Base-by-base conservation (phyloP, 2,329 filamentous ascomycete species). In the Mycosphaerelloides madeirae region DNA sequence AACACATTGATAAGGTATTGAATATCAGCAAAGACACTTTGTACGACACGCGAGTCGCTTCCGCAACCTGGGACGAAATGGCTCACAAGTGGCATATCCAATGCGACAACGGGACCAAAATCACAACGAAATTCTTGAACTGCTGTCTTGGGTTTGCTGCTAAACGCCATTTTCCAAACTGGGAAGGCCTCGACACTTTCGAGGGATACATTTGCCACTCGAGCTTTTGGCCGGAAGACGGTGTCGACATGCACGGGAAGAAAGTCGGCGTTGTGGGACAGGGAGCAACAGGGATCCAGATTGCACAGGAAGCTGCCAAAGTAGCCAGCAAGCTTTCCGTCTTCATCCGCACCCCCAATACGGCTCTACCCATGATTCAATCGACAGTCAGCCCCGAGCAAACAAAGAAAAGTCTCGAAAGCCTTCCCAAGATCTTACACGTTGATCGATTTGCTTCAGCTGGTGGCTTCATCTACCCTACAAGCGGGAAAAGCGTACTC, bases 281-380 rank as follows among this genome's bases (percentile, higher is more conserved):
- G 7, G 68, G 68, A 8, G 64, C 66, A 3, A 67, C 65, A 0
- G 68, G 65, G 6, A 62, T 71, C 6, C 68, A 70, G 34, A 52
- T 57, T 13, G 54, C 53, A 3, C 59, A 60, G 29, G 57, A 59
- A 25, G 52, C 52, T 14, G 53, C 53, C 14, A 55, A 58, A 20
- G 58, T 50, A 12, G 46, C 38, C 3, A 31, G 19, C 6, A 38
- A 45, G 1, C 59, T 85, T 1, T 71, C 66, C 1, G 77, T 85
- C 18, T 84, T 84, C 61, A 80, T 84, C 55, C 73, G 82, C 13
- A 85, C 81, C 0, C 81, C 82, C 0, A 85, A 84, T 46, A 67
- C 82, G 4, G 44, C 44, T 6, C 25, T 48, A 3, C 48, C 44
- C 76, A 78, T 1, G 56, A 84, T 2, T 79, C 80, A 0, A 80